Percentiles rank a stretch among this genome's conserved stretches.
These are phyloP conservation scores for Cercospora sp. DNA, from an alignment of 2,329 filamentous ascomycete genomes.

Conservation along the genomic window DNA sequence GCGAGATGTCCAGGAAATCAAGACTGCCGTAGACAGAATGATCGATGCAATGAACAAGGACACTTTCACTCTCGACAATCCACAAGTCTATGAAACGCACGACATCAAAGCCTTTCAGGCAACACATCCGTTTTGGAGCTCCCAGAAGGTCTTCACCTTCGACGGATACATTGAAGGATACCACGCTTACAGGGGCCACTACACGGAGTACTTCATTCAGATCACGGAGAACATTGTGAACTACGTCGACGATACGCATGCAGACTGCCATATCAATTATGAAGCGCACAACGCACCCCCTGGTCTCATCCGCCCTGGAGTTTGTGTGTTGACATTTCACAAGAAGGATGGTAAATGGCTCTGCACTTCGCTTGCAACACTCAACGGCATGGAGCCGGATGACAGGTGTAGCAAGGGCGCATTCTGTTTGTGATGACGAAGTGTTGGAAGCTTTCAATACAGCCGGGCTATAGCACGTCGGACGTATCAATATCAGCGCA, in stretches of 20 bases:
- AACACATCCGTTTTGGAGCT: background rate
- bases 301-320: background rate
- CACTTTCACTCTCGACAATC: conserved; percentile 10
- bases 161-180: conserved; percentile 3
- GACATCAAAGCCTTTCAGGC: background rate
- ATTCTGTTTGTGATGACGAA: background rate
- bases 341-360: conserved; percentile 5
- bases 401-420: conserved; percentile 3
- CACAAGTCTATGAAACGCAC: conserved; percentile 3
- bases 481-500: background rate
- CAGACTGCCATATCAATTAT: background rate
- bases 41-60: conserved; percentile 7
- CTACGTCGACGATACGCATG: conserved; percentile 7
- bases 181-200: background rate
- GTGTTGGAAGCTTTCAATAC: background rate
- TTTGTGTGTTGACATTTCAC: background rate
- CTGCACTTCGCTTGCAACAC: conserved; percentile 1
- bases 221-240: background rate
- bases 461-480: background rate
- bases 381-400: conserved; percentile 2
- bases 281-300: conserved; percentile 2
- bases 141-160: background rate
- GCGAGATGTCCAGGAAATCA: background rate
- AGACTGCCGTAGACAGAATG: background rate
- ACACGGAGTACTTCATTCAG: background rate